A percentile compares a stretch with the other conserved stretches of the same genome.
Conservation (phyloP, 2,329 filamentous ascomycete genomes). For the Scleromitrula shiraiana region DNA sequence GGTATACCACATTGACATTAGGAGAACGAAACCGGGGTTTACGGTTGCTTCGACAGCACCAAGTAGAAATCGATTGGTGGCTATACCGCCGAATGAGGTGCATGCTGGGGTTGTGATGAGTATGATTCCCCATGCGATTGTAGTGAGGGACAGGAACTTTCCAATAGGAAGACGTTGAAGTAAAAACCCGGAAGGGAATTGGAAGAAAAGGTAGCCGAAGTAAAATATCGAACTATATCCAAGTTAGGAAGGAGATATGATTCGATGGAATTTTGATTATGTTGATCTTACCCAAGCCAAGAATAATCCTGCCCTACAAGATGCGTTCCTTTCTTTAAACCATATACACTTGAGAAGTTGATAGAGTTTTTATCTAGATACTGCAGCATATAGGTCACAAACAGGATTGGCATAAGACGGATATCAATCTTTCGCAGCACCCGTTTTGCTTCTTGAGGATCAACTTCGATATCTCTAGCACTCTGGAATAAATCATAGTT, state of each 20-base stretch:
- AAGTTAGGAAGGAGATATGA: neutral
- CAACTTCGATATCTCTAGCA: conserved; percentile 22
- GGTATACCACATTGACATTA: conserved; percentile 35
- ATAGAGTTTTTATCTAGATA: conserved; percentile 53
- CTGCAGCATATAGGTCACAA: conserved; percentile 50
- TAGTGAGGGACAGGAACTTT: conserved; percentile 38
- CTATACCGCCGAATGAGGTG: conserved; percentile 50
- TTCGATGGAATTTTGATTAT: neutral
- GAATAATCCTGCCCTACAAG: conserved; percentile 42
- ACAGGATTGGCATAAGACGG: conserved; percentile 46
- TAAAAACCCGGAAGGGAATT: conserved; percentile 38
- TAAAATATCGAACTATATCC: conserved; percentile 41
- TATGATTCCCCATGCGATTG: conserved; percentile 41
- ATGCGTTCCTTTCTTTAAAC: conserved; percentile 39
- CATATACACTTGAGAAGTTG: conserved; percentile 44
- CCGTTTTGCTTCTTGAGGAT: conserved; percentile 25
- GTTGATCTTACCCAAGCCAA: conserved; percentile 35
- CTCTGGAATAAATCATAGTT: conserved; percentile 32
- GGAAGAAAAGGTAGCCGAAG: conserved; percentile 40
- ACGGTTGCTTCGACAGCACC: conserved; percentile 49
- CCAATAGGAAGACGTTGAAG: conserved; percentile 41
- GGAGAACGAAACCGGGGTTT: conserved; percentile 39
- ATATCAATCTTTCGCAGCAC: conserved; percentile 49
- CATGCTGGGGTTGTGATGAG: conserved; percentile 42
- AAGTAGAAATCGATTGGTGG: conserved; percentile 48